A percentile compares a stretch with the other conserved stretches of the same genome.
Conservation (phyloP, 441 rosid genomes). For the Raphanus hybrid region DNA sequence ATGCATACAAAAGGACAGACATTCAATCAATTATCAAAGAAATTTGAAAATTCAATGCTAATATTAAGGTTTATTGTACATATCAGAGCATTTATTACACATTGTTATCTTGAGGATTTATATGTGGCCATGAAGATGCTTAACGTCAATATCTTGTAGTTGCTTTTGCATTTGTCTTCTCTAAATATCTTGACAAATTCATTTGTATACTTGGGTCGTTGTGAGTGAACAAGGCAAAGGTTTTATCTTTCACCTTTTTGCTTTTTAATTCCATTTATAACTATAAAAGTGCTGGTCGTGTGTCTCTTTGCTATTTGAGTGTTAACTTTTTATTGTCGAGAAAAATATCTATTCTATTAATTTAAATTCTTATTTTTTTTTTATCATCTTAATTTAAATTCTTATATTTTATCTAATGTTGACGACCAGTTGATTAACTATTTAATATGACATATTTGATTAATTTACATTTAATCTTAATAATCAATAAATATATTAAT, state of each 20-base stretch:
- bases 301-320: constrained; percentile 19
- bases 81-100: constrained; percentile 8
- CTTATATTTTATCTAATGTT: no score
- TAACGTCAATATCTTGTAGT: constrained; percentile 22
- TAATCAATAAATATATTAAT: no score
- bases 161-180: constrained; percentile 25
- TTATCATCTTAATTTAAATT: no score
- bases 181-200: neutral
- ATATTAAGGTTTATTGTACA: constrained; percentile 19
- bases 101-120: constrained; percentile 7
- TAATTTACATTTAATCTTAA: no score
- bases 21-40: neutral
- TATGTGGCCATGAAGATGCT: constrained; percentile 17
- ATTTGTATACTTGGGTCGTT: neutral
- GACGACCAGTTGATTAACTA: no score
- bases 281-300: constrained; percentile 16
- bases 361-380: no score
- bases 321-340: constrained; percentile 16
- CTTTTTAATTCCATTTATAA: constrained; percentile 17
- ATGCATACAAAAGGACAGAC: neutral
- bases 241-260: constrained; percentile 7
- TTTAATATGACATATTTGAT: no score
- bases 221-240: neutral
- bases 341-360: no score
- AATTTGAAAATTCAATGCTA: neutral